A percentile compares a stretch with the other conserved stretches of the same genome.
Evolutionary conservation across 192 early-diverging fungal genomes (phyloP).

Genomic region (Mortierella alpina): DNA sequence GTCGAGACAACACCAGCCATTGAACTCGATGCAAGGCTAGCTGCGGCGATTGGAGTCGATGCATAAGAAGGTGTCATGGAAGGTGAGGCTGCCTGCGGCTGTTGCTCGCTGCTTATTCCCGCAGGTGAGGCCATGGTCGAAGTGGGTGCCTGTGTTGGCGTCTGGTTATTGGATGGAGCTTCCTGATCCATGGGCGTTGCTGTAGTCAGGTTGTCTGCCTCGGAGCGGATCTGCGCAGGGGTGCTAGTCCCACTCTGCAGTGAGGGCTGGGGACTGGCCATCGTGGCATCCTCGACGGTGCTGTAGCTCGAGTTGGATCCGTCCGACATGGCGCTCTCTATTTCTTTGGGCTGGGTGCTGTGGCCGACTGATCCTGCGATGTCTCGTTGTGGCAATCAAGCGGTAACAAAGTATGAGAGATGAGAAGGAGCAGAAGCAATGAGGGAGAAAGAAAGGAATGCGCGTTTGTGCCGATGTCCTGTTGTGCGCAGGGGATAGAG

Average conservation of each 20-base stretch:
- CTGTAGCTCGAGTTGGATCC: constrained; percentile 42
- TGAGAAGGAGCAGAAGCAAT: background rate
- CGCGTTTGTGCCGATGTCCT: background rate
- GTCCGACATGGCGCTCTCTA: constrained; percentile 18
- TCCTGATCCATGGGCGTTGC: constrained; percentile 20
- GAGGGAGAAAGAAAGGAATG: background rate
- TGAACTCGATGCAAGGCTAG: constrained; percentile 4
- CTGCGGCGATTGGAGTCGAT: background rate
- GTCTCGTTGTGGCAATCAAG: background rate
- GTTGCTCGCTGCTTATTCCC: constrained; percentile 3
- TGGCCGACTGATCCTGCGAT: too few relatives aligned
- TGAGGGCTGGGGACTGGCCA: constrained; percentile 36
- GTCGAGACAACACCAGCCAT: constrained; percentile 32
- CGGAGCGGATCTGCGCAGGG: constrained; percentile 20
- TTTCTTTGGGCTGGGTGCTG: background rate
- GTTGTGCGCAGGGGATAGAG: background rate
- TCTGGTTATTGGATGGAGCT: constrained; percentile 14
- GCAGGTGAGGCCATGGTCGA: background rate
- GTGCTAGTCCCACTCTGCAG: constrained; percentile 29
- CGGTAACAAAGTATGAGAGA: background rate
- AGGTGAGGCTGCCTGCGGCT: constrained; percentile 15
- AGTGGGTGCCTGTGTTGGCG: constrained; percentile 1
- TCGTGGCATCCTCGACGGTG: constrained; percentile 44
- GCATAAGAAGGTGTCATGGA: constrained; percentile 14
- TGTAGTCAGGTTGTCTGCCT: constrained; percentile 11